Percentiles rank a stretch among this genome's conserved stretches.
These are phyloP conservation scores for Fraxinus pennsylvanica DNA, from an alignment of 257 asterid species.

Conservation along the genomic window DNA sequence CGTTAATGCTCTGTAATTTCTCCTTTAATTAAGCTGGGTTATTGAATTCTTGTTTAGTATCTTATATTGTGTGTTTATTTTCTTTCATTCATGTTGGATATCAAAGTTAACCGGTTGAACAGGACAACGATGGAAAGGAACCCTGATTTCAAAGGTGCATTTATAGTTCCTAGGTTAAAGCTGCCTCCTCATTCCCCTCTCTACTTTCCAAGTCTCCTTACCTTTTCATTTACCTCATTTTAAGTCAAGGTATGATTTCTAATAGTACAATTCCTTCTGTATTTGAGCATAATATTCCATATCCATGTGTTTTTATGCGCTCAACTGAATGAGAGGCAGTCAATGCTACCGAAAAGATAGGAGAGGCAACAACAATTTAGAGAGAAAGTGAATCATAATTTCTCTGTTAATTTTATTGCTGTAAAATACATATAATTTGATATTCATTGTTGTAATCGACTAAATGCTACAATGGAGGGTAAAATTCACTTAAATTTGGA, in stretches of 20 bases:
- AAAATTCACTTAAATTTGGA: no score
- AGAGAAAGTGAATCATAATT: conserved; percentile 67
- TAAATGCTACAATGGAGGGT: no score
- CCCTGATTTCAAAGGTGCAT: conserved; percentile 81
- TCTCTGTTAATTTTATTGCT: neutral
- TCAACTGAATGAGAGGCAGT: conserved; percentile 93
- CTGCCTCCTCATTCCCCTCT: neutral
- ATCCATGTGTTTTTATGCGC: conserved; percentile 23
- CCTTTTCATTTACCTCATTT: neutral
- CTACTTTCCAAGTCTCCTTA: neutral
- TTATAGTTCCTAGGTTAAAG: neutral
- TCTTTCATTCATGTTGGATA: conserved; percentile 17
- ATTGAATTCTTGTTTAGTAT: no score
- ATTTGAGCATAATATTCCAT: neutral
- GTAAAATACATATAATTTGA: neutral
- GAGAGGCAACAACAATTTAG: conserved; percentile 84
- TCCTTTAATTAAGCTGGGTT: no score
- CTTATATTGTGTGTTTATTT: neutral
- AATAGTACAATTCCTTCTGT: neutral
- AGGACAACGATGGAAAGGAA: conserved; percentile 89
- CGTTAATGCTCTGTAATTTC: no score
- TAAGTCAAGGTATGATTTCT: neutral
- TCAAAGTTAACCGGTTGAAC: conserved; percentile 68
- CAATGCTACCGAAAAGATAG: conserved; percentile 79
- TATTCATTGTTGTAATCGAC: no score